These are phyloP conservation scores for Malassezia obtusa DNA, from an alignment of 1,284 basidiomycete species.

Conservation along the genomic window DNA sequence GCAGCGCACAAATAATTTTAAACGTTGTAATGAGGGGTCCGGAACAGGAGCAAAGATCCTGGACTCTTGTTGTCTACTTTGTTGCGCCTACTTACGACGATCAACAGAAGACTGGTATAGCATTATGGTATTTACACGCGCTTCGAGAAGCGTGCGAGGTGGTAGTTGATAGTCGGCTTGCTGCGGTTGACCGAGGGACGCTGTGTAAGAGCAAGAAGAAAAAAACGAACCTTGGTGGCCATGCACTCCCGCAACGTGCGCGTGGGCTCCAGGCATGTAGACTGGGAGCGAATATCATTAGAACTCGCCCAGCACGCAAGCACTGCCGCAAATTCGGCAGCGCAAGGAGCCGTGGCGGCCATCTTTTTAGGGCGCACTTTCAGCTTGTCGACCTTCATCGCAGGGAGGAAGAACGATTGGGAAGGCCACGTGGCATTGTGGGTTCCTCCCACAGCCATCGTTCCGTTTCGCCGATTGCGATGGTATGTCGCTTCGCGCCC, in stretches of 20 bases:
- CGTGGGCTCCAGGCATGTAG: conserved; percentile 60
- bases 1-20: too few species aligned
- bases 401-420: not conserved
- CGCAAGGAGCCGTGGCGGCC: conserved; percentile 60
- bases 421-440: conserved; percentile 7
- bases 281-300: conserved; percentile 59
- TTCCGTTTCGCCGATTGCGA: not conserved
- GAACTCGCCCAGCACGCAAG: conserved; percentile 84
- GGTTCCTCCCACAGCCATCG: not conserved
- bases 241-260: conserved; percentile 71
- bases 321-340: conserved; percentile 67
- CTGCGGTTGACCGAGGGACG: not conserved
- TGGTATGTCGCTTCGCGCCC: conserved; percentile 5
- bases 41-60: too few species aligned
- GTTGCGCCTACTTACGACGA: too few species aligned
- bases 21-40: too few species aligned
- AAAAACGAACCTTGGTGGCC: conserved; percentile 63
- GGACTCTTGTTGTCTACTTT: too few species aligned
- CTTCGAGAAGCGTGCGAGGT: conserved; percentile 41
- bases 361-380: conserved; percentile 58
- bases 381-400: conserved; percentile 43
- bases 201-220: conserved; percentile 21
- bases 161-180: conserved; percentile 47
- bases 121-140: conserved; percentile 19
- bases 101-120: not conserved